Conservation (phyloP, 2,329 filamentous ascomycete genomes). For the Madurella mycetomatis region DNA sequence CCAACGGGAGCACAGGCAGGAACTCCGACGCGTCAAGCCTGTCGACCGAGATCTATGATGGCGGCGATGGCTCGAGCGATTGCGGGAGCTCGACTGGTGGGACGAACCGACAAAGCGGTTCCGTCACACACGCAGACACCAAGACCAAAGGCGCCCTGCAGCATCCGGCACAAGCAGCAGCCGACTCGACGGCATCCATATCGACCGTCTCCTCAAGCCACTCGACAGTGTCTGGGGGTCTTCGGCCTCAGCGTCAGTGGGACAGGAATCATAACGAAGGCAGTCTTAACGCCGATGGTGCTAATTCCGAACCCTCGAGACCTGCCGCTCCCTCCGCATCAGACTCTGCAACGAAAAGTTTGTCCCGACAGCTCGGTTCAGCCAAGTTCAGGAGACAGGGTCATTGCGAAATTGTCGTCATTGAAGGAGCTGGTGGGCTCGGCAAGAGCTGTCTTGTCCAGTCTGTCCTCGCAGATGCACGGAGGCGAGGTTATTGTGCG, state of each 20-base stretch:
- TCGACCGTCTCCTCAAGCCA: slow-evolving; percentile 46
- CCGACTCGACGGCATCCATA: slow-evolving; percentile 39
- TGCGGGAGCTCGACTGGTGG: slow-evolving; percentile 55
- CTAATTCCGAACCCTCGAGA: slow-evolving; percentile 38
- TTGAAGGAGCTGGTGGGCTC: slow-evolving; percentile 59
- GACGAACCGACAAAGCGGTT: slow-evolving; percentile 44
- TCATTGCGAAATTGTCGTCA: slow-evolving; percentile 59
- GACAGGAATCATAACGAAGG: slow-evolving; percentile 50
- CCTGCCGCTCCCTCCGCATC: slow-evolving; percentile 34
- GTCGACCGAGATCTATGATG: slow-evolving; percentile 46
- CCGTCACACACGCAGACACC: slow-evolving; percentile 44
- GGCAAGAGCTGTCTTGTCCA: slow-evolving; percentile 63
- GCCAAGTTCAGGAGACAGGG: slow-evolving; percentile 58
- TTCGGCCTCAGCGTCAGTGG: slow-evolving; percentile 43
- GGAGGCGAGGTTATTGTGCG: slow-evolving; percentile 59
- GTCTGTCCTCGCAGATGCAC: slow-evolving; percentile 56
- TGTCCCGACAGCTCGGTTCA: slow-evolving; percentile 51
- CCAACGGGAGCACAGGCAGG: slow-evolving; percentile 39
- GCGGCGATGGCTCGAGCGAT: slow-evolving; percentile 55
- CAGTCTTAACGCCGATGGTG: slow-evolving; percentile 44
- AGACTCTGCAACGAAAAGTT: slow-evolving; percentile 43
- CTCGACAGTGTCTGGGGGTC: slow-evolving; percentile 34
- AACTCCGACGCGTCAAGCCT: slow-evolving; percentile 52
- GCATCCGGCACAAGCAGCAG: slow-evolving; percentile 35
- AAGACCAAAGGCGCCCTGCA: slow-evolving; percentile 38